Percentiles rank a stretch among this genome's conserved stretches.
Evolutionary conservation across 805 yeast genomes (phyloP).

Genomic region (Myxozyma vanderwaltii): DNA sequence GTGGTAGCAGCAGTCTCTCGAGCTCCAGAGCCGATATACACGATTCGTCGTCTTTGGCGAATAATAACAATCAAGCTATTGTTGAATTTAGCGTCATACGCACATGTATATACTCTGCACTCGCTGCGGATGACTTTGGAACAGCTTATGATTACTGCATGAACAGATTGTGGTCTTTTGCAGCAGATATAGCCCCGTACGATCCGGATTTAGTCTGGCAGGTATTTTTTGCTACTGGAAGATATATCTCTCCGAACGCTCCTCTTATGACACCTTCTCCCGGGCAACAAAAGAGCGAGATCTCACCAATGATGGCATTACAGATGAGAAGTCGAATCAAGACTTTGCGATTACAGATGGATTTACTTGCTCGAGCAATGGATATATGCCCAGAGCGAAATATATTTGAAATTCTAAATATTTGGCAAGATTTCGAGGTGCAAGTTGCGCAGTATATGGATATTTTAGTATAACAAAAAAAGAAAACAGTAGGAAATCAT

Average conservation of each 20-base stretch:
- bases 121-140: conserved; percentile 61
- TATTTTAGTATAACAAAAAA: too few relatives aligned
- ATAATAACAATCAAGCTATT: background rate
- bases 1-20: background rate
- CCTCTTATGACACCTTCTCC: conserved; percentile 16
- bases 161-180: conserved; percentile 26
- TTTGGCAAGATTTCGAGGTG: conserved; percentile 51
- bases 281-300: background rate
- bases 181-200: conserved; percentile 29
- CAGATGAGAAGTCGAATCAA: conserved; percentile 46
- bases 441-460: conserved; percentile 18
- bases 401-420: conserved; percentile 57
- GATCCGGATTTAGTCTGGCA: conserved; percentile 57
- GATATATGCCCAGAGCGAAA: conserved; percentile 57
- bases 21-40: background rate
- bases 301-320: conserved; percentile 11
- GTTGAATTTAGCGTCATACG: conserved; percentile 23
- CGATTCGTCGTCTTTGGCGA: background rate
- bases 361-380: conserved; percentile 56
- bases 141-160: conserved; percentile 53
- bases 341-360: conserved; percentile 54
- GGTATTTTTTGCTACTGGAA: conserved; percentile 73
- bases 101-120: conserved; percentile 67
- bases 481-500: too few relatives aligned
- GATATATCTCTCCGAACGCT: conserved; percentile 53